These are phyloP conservation scores for Rutstroemia sp. DNA, from an alignment of 2,329 filamentous ascomycete species.

Conservation along the genomic window DNA sequence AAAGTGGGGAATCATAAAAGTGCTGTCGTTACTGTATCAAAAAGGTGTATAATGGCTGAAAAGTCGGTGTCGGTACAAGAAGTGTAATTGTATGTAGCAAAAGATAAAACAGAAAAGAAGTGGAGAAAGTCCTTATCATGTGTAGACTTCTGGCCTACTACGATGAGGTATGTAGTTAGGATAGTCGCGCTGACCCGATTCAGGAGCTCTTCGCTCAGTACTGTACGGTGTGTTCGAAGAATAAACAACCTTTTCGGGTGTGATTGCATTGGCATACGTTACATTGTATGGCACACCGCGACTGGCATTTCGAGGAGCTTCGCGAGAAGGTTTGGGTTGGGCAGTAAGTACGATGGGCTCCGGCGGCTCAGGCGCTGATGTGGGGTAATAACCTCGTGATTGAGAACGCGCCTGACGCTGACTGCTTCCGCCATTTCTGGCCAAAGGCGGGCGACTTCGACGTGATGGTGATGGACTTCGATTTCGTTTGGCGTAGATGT, in stretches of 20 bases:
- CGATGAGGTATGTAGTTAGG: neutral
- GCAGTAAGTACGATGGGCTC: constrained; percentile 14
- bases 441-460: constrained; percentile 13
- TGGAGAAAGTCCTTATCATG: neutral
- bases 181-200: constrained; percentile 5
- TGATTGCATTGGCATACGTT: neutral
- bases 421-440: constrained; percentile 5
- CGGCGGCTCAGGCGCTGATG: constrained; percentile 13
- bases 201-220: neutral
- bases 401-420: constrained; percentile 12
- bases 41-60: constrained; percentile 3
- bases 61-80: constrained; percentile 8
- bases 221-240: neutral
- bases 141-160: neutral
- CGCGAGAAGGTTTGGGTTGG: constrained; percentile 15
- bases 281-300: constrained; percentile 1
- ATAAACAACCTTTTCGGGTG: neutral
- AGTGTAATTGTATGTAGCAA: constrained; percentile 1
- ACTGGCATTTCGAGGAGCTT: constrained; percentile 10
- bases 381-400: constrained; percentile 14
- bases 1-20: constrained; percentile 8
- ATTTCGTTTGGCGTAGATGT: constrained; percentile 15
- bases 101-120: neutral
- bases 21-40: constrained; percentile 7
- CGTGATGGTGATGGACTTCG: constrained; percentile 21